Evolutionary conservation across 139 green algal species (phyloP), one percentile per base, ranked within the genome.

Genomic region (Axilococcus clingmanii): DNA sequence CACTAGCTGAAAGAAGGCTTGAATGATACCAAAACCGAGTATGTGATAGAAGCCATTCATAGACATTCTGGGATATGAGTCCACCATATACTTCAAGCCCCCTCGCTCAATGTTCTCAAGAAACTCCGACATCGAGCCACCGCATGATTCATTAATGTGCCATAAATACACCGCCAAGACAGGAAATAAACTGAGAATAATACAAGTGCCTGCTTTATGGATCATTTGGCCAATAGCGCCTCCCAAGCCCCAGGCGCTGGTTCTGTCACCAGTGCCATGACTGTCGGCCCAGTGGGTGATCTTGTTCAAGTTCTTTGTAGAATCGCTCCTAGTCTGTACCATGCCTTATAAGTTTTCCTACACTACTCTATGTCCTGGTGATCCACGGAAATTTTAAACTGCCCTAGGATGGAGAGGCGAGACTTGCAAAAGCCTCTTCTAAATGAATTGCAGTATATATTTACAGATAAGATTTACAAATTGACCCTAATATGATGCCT

Each of bases 1-100:
- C 22, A 58, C 37, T 20, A 83, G 41, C 60, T 80, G 69, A 9
- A 87, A 45, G 1, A 62, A 7, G 16, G 76, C 76, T 38, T 84
- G 37, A 29, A 84, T 57, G 5, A 48, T 41, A n/a, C 74, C 72
- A 66, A 81, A 87, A 2, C 32, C 37, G 5, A 27, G 56, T 14
- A 84, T 9, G 12, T 38, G 12, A 9, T 12, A 12, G 12, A 38
- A 38, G 9, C 33, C 33, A 38, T 17, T 9, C 33, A 9, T 17
- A 9, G 33, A 38, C 33, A 12, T 9, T 17, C 33, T 9, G 12
- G 33, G 33, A 12, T 38, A 38, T 9, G 33, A 9, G 9, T 38
- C 9, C 12, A 17, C 9, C 9, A 38, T 9, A 12, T 12, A 38
- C 12, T 38, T 12, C 9, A 38, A 38, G 33, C 33, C 33, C 9